Percentiles rank a stretch among this genome's conserved stretches.
Evolutionary conservation across 495 filamentous ascomycete species (phyloP).

Genomic region (Glonium stellatum): DNA sequence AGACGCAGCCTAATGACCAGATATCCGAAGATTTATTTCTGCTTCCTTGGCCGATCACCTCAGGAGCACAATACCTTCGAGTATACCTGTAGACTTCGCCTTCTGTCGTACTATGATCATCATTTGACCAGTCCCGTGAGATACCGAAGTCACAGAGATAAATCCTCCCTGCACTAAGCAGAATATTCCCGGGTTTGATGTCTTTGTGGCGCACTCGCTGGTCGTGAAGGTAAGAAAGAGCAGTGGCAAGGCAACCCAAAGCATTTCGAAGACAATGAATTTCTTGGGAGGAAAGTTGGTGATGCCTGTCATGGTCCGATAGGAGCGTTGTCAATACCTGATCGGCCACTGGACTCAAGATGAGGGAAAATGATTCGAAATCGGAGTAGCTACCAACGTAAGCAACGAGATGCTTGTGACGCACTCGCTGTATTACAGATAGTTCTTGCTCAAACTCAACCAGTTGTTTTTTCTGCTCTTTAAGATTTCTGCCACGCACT

Average conservation of each 20-base stretch:
- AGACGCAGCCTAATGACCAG: slow-evolving; percentile 46
- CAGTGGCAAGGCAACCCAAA: slow-evolving; percentile 35
- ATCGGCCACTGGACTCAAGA: slow-evolving; percentile 19
- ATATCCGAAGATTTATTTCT: slow-evolving; percentile 43
- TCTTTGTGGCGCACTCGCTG: slow-evolving; percentile 40
- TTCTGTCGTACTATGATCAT: slow-evolving; percentile 27
- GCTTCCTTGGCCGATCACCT: slow-evolving; percentile 34
- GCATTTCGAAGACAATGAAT: not conserved
- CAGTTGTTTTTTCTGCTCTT: slow-evolving; percentile 4
- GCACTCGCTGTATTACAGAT: slow-evolving; percentile 14
- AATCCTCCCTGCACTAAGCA: slow-evolving; percentile 37
- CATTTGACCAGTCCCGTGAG: slow-evolving; percentile 35
- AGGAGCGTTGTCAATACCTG: slow-evolving; percentile 13
- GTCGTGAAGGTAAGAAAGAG: slow-evolving; percentile 39
- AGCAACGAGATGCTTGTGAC: slow-evolving; percentile 16
- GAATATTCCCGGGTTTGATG: slow-evolving; percentile 44
- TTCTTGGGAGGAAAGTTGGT: slow-evolving; percentile 8
- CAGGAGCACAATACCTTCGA: slow-evolving; percentile 43
- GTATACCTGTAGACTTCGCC: slow-evolving; percentile 34
- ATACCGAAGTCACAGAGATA: slow-evolving; percentile 44
- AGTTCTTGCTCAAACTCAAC: slow-evolving; percentile 17
- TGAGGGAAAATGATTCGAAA: slow-evolving; percentile 15
- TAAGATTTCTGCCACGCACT: slow-evolving; percentile 1
- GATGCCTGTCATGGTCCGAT: not conserved
- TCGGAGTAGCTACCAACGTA: slow-evolving; percentile 25